Conservation (phyloP, 2,329 filamentous ascomycete genomes). For the Colletotrichum sp. region DNA sequence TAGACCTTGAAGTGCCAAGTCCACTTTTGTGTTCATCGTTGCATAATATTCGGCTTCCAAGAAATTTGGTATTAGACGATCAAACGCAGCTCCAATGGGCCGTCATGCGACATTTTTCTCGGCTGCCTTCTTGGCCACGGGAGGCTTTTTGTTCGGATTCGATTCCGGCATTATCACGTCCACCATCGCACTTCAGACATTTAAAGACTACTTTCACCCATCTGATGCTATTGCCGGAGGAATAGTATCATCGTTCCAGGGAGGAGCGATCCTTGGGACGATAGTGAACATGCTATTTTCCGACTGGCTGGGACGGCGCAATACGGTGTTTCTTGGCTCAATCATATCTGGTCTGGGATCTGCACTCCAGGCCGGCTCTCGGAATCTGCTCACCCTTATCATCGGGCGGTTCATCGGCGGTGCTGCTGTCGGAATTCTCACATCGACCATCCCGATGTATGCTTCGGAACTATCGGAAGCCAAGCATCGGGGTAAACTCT, state of each 20-base stretch:
- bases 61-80: neutral
- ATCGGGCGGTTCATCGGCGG: slow-evolving; percentile 55
- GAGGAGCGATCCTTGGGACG: slow-evolving; percentile 31
- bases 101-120: slow-evolving; percentile 21
- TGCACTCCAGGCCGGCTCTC: slow-evolving; percentile 34
- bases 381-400: slow-evolving; percentile 46
- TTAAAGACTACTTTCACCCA: slow-evolving; percentile 49
- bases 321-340: slow-evolving; percentile 32
- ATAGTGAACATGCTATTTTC: slow-evolving; percentile 34
- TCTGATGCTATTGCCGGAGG: slow-evolving; percentile 26
- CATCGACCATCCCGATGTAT: slow-evolving; percentile 51
- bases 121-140: slow-evolving; percentile 29
- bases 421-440: slow-evolving; percentile 52
- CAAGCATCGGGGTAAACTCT: slow-evolving; percentile 41
- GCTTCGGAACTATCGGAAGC: slow-evolving; percentile 45
- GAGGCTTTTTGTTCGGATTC: slow-evolving; percentile 45
- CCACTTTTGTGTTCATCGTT: neutral
- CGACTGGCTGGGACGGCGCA: slow-evolving; percentile 32
- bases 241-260: slow-evolving; percentile 32
- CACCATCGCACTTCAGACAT: slow-evolving; percentile 29
- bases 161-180: slow-evolving; percentile 51
- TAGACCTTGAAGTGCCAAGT: neutral
- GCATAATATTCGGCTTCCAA: neutral
- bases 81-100: slow-evolving; percentile 8
- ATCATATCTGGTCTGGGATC: slow-evolving; percentile 33